phyloP scores from a whole-genome alignment of 2,329 filamentous ascomycete genomes.

The Aspergillus unguis region DNA sequence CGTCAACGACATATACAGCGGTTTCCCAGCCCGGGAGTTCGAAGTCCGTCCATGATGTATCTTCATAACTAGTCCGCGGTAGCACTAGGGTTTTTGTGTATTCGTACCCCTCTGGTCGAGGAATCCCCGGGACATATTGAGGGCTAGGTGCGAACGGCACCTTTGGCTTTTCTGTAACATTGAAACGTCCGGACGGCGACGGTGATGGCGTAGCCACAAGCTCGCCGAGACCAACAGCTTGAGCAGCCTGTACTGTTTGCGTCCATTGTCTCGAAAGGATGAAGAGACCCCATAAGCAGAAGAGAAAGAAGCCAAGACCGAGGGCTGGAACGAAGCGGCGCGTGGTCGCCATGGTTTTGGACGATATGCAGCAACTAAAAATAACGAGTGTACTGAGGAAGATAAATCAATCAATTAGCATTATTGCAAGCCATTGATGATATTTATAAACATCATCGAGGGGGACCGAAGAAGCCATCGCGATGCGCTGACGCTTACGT shows the following conservation, averaged over 20 bases:
- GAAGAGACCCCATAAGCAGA: constrained; percentile 29
- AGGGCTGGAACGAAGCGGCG: constrained; percentile 31
- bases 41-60: constrained; percentile 54
- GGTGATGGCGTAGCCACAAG: constrained; percentile 15
- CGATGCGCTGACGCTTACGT: neutral
- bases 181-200: constrained; percentile 9
- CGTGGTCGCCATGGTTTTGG: constrained; percentile 31
- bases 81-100: constrained; percentile 57
- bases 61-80: constrained; percentile 51
- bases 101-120: constrained; percentile 46
- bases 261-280: constrained; percentile 34
- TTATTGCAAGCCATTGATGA: neutral
- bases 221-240: constrained; percentile 39
- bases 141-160: constrained; percentile 29
- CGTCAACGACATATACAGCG: constrained; percentile 53
- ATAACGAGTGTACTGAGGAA: constrained; percentile 5
- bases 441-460: neutral
- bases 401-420: neutral
- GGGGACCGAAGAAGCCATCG: neutral
- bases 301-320: constrained; percentile 31
- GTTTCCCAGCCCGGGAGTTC: constrained; percentile 49
- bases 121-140: constrained; percentile 33
- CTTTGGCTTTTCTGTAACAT: constrained; percentile 15
- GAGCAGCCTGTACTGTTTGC: constrained; percentile 23
- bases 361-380: constrained; percentile 1